Base-by-base conservation (phyloP, 164 flowering plant genomes). In the Vitis cinerea region DNA sequence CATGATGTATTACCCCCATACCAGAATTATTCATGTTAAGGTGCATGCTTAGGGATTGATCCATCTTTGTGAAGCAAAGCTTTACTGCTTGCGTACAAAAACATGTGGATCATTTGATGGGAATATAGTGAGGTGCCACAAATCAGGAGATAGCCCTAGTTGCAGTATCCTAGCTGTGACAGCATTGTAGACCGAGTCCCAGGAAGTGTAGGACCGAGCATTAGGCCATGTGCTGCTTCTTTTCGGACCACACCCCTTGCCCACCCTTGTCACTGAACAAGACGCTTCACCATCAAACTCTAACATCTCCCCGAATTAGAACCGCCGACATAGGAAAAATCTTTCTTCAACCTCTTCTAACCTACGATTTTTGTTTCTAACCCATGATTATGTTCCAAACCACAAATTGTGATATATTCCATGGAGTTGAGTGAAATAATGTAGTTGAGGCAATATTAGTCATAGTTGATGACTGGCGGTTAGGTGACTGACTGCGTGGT, bases 231-330 rank as follows among this genome's bases (percentile, higher is more conserved):
- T 73, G 76, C 66, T 67, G 67, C 67, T 67, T 62, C 68, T 67
- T 67, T 8, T 50, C 67, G 62, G 67, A 73, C 76, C 76, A 72
- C 69, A 61, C 13, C 63, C 50, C 47, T 61, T 67, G 49, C 15
- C 64, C 50, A 47, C 69, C 50, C 49, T 49, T 67, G 67, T 19
- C 10, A 61, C 23, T 74, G 69, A 74, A 69, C 5, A 9, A 17
- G 72, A 74, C 69, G 59, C 31, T 37, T 64, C 54, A 74, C 69
- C 74, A 10, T 55, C 66, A 49, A 8, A n/a, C 14, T 59, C 3
- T 53, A 10, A 23, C 11, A n/a, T 61, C 16, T 14, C 7, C 9
- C 14, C 10, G 16, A 31, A 31, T 14, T 29, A 16, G 23, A 59
- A 59, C 16, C 8, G 16, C 59, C 19, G 59, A 6, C 27, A 15